phyloP scores from a whole-genome alignment of 2,329 filamentous ascomycete species.

The Aureobasidium sp. region DNA sequence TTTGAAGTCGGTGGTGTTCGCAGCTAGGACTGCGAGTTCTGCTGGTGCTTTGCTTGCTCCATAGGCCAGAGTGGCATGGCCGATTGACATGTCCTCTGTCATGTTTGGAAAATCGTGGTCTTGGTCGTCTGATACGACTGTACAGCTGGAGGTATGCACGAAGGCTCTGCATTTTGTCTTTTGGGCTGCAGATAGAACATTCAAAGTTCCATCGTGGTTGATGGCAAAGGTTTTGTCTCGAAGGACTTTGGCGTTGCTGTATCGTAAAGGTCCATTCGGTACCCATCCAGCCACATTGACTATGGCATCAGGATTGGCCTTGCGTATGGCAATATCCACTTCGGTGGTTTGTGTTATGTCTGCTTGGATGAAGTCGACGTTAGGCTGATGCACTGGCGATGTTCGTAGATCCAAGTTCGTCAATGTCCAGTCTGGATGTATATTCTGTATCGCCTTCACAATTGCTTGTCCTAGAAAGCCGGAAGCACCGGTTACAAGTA shows the following conservation, averaged over 20 bases:
- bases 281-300: slow-evolving; percentile 71
- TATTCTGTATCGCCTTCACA: slow-evolving; percentile 32
- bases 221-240: slow-evolving; percentile 65
- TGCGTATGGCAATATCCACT: slow-evolving; percentile 45
- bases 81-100: slow-evolving; percentile 73
- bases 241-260: slow-evolving; percentile 33
- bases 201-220: slow-evolving; percentile 79
- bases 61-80: slow-evolving; percentile 69
- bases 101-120: slow-evolving; percentile 72
- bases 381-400: slow-evolving; percentile 21
- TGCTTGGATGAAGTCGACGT: slow-evolving; percentile 31
- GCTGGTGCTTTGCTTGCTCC: slow-evolving; percentile 84
- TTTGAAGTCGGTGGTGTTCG: slow-evolving; percentile 60
- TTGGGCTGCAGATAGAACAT: slow-evolving; percentile 67
- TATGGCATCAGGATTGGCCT: slow-evolving; percentile 70
- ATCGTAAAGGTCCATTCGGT: slow-evolving; percentile 33
- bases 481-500: slow-evolving; percentile 42
- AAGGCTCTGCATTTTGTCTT: slow-evolving; percentile 64
- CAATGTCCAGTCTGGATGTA: slow-evolving; percentile 32
- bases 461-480: slow-evolving; percentile 42
- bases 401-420: slow-evolving; percentile 37
- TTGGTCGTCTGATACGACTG: slow-evolving; percentile 74
- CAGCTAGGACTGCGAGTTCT: slow-evolving; percentile 70
- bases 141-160: slow-evolving; percentile 86
- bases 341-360: slow-evolving; percentile 34